Percentiles rank a stretch among this genome's conserved stretches.
phyloP scores from a whole-genome alignment of 495 filamentous ascomycete species.

The Aspergillus coremiiformis region DNA sequence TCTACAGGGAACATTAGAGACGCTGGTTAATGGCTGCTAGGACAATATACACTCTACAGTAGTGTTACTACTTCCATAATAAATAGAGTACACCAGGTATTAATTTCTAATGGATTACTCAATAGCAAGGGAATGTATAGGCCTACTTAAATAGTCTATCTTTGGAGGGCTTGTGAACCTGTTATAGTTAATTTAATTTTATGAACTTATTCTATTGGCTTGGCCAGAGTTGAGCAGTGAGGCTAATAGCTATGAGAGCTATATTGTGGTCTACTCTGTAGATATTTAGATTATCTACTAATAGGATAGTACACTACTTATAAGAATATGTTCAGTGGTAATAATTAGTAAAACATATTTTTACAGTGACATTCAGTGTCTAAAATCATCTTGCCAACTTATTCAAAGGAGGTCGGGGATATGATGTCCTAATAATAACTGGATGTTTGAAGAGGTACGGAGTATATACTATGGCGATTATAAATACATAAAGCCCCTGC shows the following conservation, averaged over 20 bases:
- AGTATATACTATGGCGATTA: neutral
- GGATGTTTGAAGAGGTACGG: neutral
- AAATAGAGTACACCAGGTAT: neutral
- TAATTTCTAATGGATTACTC: neutral
- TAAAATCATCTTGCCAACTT: neutral
- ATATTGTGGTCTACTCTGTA: no score
- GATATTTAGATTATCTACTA: no score
- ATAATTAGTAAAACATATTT: no score
- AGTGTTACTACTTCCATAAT: neutral
- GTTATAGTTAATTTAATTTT: no score
- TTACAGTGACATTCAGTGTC: no score
- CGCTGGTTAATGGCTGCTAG: neutral
- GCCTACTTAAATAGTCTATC: no score
- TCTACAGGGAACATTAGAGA: neutral
- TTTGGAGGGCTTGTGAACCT: no score
- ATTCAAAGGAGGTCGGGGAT: neutral
- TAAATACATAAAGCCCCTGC: neutral
- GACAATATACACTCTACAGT: neutral
- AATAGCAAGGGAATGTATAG: neutral
- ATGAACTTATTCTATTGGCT: no score
- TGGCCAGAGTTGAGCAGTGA: no score
- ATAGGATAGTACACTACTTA: no score
- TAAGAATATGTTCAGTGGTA: no score
- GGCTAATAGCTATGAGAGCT: no score
- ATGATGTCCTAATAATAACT: neutral